These are phyloP conservation scores for Colletotrichum sp. DNA, from an alignment of 2,329 filamentous ascomycete genomes.

Conservation along the genomic window DNA sequence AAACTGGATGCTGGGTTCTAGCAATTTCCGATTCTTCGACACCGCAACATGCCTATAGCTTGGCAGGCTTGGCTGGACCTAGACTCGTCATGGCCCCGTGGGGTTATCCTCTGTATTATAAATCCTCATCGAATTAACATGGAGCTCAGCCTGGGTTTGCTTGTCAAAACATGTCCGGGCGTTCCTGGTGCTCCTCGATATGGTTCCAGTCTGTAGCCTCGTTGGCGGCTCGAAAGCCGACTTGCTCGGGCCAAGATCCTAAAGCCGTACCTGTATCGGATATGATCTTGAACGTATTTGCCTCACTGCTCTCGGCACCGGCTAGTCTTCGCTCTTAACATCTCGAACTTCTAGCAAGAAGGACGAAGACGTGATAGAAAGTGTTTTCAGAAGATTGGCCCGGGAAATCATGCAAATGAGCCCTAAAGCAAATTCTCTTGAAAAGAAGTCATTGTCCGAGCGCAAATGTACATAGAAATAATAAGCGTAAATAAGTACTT, in stretches of 20 bases:
- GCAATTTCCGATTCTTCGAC: background rate
- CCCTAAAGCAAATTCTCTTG: accelerated
- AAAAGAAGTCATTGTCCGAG: background rate
- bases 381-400: background rate
- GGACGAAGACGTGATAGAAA: background rate
- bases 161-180: background rate
- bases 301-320: background rate
- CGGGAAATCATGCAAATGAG: background rate
- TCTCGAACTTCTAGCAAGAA: background rate
- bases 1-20: background rate
- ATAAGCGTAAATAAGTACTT: background rate
- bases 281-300: background rate
- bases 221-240: background rate
- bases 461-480: background rate
- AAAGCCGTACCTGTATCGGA: background rate
- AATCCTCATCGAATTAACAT: background rate
- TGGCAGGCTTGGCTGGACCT: background rate
- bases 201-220: background rate
- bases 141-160: background rate
- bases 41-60: background rate
- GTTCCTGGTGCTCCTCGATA: background rate
- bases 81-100: background rate
- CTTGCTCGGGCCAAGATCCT: background rate
- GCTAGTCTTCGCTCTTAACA: background rate
- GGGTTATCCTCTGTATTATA: background rate